Conservation (phyloP, 306 rosid species). For the Cicer pinnatifidum region DNA sequence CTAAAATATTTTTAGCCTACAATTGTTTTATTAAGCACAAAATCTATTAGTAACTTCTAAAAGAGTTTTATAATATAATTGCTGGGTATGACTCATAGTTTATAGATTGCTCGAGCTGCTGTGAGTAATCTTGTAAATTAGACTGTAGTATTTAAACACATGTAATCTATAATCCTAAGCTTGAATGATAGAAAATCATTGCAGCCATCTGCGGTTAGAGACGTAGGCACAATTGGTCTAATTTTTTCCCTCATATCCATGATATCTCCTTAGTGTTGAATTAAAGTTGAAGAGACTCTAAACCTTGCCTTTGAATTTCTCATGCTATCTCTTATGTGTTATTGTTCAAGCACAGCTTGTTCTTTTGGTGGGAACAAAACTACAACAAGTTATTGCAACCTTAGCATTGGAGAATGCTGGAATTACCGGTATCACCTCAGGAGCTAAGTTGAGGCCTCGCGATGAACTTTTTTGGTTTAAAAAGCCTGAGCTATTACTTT, state of each 20-base stretch:
- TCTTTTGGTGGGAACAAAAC: slow-evolving; percentile 90
- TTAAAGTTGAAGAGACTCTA: slow-evolving; percentile 1
- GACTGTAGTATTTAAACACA: no score
- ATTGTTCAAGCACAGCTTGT: slow-evolving; percentile 66
- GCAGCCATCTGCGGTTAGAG: no score
- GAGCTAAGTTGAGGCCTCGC: slow-evolving; percentile 84
- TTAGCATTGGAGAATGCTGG: slow-evolving; percentile 87
- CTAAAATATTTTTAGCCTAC: no score
- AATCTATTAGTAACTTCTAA: no score
- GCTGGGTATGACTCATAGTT: no score
- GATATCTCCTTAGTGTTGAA: neutral
- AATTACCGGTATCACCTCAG: slow-evolving; percentile 58
- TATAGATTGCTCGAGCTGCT: no score
- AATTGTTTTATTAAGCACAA: no score
- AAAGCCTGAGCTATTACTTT: slow-evolving; percentile 83
- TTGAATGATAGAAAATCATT: no score
- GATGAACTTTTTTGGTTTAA: slow-evolving; percentile 99
- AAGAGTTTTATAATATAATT: no score
- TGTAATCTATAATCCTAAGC: no score
- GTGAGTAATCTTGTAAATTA: no score
- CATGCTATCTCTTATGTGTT: slow-evolving; percentile 40
- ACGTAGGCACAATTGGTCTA: neutral
- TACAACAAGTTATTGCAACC: slow-evolving; percentile 93
- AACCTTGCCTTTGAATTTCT: slow-evolving; percentile 34
- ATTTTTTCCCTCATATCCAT: neutral